phyloP scores from a whole-genome alignment of 768 basidiomycete species.

The Rubroboletus satanas region DNA sequence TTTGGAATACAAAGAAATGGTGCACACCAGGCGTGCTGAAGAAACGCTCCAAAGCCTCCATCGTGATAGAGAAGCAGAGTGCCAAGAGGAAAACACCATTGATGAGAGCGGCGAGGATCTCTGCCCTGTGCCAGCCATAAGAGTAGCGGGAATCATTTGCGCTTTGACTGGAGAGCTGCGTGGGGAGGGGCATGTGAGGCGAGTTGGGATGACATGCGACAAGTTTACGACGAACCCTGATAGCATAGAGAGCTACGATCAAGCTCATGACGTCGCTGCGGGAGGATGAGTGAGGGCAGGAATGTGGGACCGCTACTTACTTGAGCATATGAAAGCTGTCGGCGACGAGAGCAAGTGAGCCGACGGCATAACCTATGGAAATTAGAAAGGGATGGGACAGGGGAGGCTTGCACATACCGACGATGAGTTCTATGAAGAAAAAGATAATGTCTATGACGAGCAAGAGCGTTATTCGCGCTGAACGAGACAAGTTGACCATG shows the following conservation, averaged over 20 bases:
- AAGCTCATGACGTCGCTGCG: slow-evolving; percentile 94
- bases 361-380: slow-evolving; percentile 82
- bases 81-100: slow-evolving; percentile 98
- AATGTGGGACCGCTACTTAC: slow-evolving; percentile 41
- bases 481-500: slow-evolving; percentile 51
- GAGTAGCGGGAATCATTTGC: slow-evolving; percentile 75
- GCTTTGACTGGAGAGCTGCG: slow-evolving; percentile 60
- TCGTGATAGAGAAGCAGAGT: slow-evolving; percentile 90
- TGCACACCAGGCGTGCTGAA: slow-evolving; percentile 71
- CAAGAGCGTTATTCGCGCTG: slow-evolving; percentile 69
- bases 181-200: slow-evolving; percentile 1
- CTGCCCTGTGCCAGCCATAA: slow-evolving; percentile 99
- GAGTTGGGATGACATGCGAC: slow-evolving; percentile 5
- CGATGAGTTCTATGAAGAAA: slow-evolving; percentile 82
- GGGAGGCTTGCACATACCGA: slow-evolving; percentile 45
- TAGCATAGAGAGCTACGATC: slow-evolving; percentile 91
- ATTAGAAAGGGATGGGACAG: slow-evolving; percentile 10
- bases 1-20: slow-evolving; percentile 1
- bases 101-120: slow-evolving; percentile 89
- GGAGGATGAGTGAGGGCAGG: slow-evolving; percentile 10
- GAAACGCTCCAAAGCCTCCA: slow-evolving; percentile 91
- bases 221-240: slow-evolving; percentile 49
- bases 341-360: slow-evolving; percentile 90
- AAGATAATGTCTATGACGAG: slow-evolving; percentile 82
- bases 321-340: slow-evolving; percentile 99